Evolutionary conservation across 306 rosid species (phyloP).

Genomic region (Vigna trinervia): DNA sequence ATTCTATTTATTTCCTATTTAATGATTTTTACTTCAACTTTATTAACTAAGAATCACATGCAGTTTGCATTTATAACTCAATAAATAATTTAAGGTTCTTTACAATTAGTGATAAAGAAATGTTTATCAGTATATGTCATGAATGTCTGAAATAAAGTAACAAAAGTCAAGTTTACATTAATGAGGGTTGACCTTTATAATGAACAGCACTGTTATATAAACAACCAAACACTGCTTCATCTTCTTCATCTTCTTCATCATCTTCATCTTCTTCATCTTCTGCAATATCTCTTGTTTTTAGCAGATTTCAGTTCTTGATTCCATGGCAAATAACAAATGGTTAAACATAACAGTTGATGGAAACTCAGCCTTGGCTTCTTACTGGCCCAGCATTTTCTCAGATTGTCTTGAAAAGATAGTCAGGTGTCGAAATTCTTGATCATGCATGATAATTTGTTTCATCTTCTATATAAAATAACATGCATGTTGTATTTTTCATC

Average conservation of each 20-base stretch:
- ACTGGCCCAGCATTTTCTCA: slow-evolving; percentile 25
- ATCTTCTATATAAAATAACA: too few species aligned
- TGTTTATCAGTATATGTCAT: too few species aligned
- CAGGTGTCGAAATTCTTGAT: slow-evolving; percentile 31
- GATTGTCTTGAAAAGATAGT: slow-evolving; percentile 33
- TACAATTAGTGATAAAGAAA: too few species aligned
- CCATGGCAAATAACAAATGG: slow-evolving; percentile 18
- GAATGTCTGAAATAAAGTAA: too few species aligned
- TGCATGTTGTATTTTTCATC: background rate
- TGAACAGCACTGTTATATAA: too few species aligned
- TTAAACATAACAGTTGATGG: slow-evolving; percentile 39
- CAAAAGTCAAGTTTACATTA: too few species aligned
- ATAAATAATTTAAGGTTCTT: too few species aligned
- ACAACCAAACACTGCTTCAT: background rate
- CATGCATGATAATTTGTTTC: background rate
- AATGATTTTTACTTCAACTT: too few species aligned
- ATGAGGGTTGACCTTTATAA: background rate
- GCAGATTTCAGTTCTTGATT: background rate
- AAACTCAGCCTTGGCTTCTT: background rate
- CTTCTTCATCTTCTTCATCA: background rate
- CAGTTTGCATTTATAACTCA: too few species aligned
- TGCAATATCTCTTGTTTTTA: background rate
- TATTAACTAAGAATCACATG: too few species aligned
- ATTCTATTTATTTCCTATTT: too few species aligned
- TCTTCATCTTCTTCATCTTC: background rate